A percentile compares a stretch with the other conserved stretches of the same genome.
Conservation (phyloP, 768 basidiomycete species). For the Kwoniella europaea region DNA sequence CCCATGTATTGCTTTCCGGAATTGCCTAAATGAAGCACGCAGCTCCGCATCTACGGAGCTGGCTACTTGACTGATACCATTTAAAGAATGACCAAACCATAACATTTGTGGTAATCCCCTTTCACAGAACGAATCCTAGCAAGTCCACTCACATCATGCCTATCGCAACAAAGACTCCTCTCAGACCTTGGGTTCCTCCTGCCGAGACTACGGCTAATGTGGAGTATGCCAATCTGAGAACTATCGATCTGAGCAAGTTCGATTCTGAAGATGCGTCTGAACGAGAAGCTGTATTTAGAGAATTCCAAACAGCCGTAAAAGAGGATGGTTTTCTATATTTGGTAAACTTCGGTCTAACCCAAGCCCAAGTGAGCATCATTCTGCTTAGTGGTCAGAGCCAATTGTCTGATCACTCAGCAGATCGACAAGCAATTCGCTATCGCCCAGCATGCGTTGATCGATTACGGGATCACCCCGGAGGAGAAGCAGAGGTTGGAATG, state of each 20-base stretch:
- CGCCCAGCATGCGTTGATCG: conserved; percentile 22
- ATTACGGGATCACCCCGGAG: conserved; percentile 18
- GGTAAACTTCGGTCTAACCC: conserved; percentile 24
- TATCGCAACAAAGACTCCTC: conserved; percentile 2
- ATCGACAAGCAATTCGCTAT: conserved; percentile 27
- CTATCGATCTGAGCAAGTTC: conserved; percentile 27
- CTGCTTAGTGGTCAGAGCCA: neutral
- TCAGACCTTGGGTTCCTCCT: conserved; percentile 8
- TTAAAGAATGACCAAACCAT: too few species aligned
- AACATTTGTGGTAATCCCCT: too few species aligned
- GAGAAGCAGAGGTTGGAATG: conserved; percentile 27
- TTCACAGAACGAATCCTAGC: too few species aligned
- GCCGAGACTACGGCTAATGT: conserved; percentile 1
- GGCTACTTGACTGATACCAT: too few species aligned
- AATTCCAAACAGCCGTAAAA: conserved; percentile 19
- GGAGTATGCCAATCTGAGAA: conserved; percentile 24
- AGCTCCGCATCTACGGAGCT: too few species aligned
- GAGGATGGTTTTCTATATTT: conserved; percentile 32
- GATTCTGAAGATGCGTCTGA: conserved; percentile 16
- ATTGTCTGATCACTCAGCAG: neutral
- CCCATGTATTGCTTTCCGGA: too few species aligned
- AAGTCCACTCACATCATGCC: neutral
- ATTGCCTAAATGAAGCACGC: too few species aligned
- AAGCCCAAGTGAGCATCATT: conserved; percentile 12
- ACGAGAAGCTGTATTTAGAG: conserved; percentile 8